Evolutionary conservation across 2,329 filamentous ascomycete genomes (phyloP).

Genomic region (Endocalyx cinctus): DNA sequence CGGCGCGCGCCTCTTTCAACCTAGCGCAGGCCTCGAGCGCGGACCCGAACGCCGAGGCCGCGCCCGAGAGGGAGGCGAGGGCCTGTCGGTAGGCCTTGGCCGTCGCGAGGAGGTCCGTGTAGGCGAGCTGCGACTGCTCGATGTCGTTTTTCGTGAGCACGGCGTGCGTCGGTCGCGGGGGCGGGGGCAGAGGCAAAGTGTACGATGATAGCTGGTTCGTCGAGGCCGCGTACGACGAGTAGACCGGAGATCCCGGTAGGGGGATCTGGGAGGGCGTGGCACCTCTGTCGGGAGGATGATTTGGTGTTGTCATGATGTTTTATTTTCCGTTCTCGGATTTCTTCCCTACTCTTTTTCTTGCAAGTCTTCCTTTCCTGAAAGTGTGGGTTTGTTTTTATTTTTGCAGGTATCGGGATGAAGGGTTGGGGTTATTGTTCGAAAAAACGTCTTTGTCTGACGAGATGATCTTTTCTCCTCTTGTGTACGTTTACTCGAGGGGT

Average conservation of each 20-base stretch:
- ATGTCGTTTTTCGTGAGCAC: constrained; percentile 61
- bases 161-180: constrained; percentile 52
- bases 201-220: constrained; percentile 55
- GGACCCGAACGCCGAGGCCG: constrained; percentile 59
- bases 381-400: too few relatives aligned
- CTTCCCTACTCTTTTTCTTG: too few relatives aligned
- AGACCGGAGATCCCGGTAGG: constrained; percentile 59
- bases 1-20: constrained; percentile 61
- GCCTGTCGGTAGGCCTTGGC: constrained; percentile 62
- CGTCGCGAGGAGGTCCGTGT: constrained; percentile 55
- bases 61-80: constrained; percentile 54
- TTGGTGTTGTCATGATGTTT: too few relatives aligned
- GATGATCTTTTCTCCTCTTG: too few relatives aligned
- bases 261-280: constrained; percentile 53
- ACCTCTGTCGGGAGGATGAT: too few relatives aligned
- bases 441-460: too few relatives aligned
- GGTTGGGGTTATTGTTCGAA: too few relatives aligned
- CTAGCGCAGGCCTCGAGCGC: constrained; percentile 65
- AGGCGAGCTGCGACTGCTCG: constrained; percentile 57
- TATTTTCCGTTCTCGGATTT: too few relatives aligned
- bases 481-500: too few relatives aligned
- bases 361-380: too few relatives aligned
- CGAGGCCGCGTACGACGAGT: constrained; percentile 60
- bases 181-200: constrained; percentile 57
- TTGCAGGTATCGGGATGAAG: too few relatives aligned